Evolutionary conservation across 768 basidiomycete genomes (phyloP), one percentile per base, ranked within the genome.

Genomic region (Pisolithus microcarpus): DNA sequence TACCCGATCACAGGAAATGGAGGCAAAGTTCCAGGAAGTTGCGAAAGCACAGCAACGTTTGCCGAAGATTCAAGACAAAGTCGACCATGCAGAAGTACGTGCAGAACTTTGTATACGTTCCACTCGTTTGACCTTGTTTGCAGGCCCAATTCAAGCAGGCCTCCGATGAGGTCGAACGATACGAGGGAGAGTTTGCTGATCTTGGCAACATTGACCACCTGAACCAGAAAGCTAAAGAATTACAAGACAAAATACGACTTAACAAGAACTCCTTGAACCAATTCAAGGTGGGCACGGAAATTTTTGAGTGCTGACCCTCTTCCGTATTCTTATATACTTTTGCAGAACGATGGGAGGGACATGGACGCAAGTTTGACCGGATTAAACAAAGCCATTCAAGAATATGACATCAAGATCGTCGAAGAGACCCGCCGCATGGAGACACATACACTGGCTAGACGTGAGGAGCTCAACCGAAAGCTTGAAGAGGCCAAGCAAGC

Each of bases 361-460:
- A 81, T 85, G 65, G 72, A 76, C 43, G 53, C 58, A 4, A 71
- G 68, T 47, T 63, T 79, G 37, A 65, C 62, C 5, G 61, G 60
- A 4, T 52, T 68, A 23, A 64, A 70, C 21, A 58, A 47, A 23
- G 52, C 64, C 13, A 73, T 77, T 43, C 53, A 56, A 16, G 65
- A 69, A 0, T 60, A 69, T n/a, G 64, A 78, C 2, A 56, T 64
- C 16, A 71, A 78, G 46, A 82, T 91, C 43, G 66, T 58, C 6
- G 71, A 70, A 30, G 85, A 87, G 62, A 71, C 73, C 6, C 68
- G 64, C 28, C 79, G 75, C 38, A 72, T 79, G 68, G 81, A 72
- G 52, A 69, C 69, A 5, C 74, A 81, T 54, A 79, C 79, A 3
- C 80, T 85, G 56, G 77, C 70, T 11, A 83, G 82, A 59, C 81